Base-by-base conservation (phyloP, 2,329 filamentous ascomycete species). In the Fusarium metavorans region DNA sequence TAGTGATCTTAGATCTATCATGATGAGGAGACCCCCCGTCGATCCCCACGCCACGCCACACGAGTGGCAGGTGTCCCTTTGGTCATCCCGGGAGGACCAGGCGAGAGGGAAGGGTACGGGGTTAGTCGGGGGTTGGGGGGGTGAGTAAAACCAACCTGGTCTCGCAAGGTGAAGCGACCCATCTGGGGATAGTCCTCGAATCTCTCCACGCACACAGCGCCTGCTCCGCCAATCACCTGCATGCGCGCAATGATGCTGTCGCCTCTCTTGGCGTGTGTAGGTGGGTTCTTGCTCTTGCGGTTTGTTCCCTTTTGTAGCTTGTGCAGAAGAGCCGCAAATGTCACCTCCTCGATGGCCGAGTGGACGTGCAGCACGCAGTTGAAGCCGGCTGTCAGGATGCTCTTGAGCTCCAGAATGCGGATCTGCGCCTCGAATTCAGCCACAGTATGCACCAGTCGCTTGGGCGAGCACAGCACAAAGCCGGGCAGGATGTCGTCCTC, bases 311-410 rank as follows among this genome's bases (percentile, higher is more conserved):
- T 98, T 84, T 99, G 95, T 54, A 98, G 87, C 85, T 96, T 98
- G 87, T 99, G 97, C 76, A 99, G 86, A 62, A 99, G 88, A 5
- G 92, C 90, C 1, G 92, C 90, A 80, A 99, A 97, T 0, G 96
- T 98, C 67, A 99, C 95, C 84, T 99, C 97, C 87, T 99, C 97
- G 71, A 98, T 97, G 25, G 97, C 97, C 6, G 96, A 95, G 85
- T 99, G 97, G 25, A 99, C 94, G 86, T 99, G 97, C 77, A 99
- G 88, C 45, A 99, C 97, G 81, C 97, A 99, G 87, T 98, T 98
- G 87, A 98, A 99, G 62, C 97, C 97, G 23, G 96, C 95, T 10
- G 93, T 94, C 43, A 99, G 88, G 81, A 99, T 99, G 79, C 88
- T 95, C 90, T 97, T 98, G 74, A 99, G 88, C 76, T 99, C 97